These are phyloP conservation scores for Candida palmyrensis DNA, from an alignment of 805 yeast species.

Conservation along the genomic window DNA sequence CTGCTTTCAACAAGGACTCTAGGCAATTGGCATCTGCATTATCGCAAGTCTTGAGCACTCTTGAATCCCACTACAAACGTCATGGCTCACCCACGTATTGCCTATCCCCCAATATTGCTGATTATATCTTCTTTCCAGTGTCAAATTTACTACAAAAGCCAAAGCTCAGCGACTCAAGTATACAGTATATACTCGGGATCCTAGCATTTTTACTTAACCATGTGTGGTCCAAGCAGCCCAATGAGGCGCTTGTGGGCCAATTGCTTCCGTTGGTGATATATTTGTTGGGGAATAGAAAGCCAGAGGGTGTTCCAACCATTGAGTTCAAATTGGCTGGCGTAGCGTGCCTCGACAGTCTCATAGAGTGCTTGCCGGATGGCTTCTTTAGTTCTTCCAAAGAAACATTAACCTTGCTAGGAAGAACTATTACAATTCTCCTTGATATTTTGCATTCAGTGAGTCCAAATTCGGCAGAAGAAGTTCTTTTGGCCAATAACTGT, in stretches of 20 bases:
- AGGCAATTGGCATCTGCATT: constrained; percentile 9
- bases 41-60: constrained; percentile 6
- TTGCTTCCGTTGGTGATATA: constrained; percentile 27
- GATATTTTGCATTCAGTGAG: constrained; percentile 9
- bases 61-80: constrained; percentile 11
- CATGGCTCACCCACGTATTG: constrained; percentile 12
- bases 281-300: constrained; percentile 12
- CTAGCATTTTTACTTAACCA: constrained; percentile 22
- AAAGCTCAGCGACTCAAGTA: constrained; percentile 14
- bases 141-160: constrained; percentile 27
- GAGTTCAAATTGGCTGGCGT: constrained; percentile 14
- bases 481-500: constrained; percentile 6
- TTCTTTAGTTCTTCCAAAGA: constrained; percentile 14
- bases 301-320: constrained; percentile 7
- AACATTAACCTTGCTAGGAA: constrained; percentile 24
- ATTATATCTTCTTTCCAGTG: constrained; percentile 37
- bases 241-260: constrained; percentile 26
- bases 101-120: constrained; percentile 29
- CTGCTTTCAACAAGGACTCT: constrained; percentile 7
- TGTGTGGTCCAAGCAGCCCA: constrained; percentile 25
- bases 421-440: constrained; percentile 20
- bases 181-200: constrained; percentile 20
- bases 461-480: constrained; percentile 14
- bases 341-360: constrained; percentile 10
- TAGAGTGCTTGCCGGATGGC: constrained; percentile 14